Percentiles rank a stretch among this genome's conserved stretches.
phyloP scores from a whole-genome alignment of 2,329 filamentous ascomycete species.

The Stromatinia cepivora region DNA sequence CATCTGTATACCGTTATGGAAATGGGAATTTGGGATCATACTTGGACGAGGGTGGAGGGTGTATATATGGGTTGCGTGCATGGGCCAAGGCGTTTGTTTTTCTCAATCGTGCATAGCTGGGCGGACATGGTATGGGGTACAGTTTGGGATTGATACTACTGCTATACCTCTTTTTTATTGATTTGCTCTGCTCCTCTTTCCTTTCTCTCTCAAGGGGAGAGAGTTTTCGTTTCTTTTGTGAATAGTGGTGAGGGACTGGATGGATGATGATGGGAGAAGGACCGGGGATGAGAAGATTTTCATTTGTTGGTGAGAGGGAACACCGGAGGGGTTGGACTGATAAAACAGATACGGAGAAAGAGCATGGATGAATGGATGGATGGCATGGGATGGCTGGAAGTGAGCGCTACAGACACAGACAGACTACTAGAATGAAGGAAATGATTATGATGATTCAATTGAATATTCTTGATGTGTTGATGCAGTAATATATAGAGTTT shows the following conservation, averaged over 20 bases:
- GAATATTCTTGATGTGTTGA: background rate
- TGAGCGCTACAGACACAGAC: slow-evolving; percentile 10
- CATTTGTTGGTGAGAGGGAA: slow-evolving; percentile 3
- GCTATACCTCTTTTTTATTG: slow-evolving; percentile 17
- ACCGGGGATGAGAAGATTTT: background rate
- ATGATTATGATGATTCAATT: slow-evolving; percentile 14
- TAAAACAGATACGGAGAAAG: background rate
- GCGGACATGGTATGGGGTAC: slow-evolving; percentile 16
- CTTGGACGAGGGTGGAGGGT: background rate
- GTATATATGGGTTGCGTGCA: slow-evolving; percentile 29
- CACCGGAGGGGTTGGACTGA: background rate
- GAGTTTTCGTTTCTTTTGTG: slow-evolving; percentile 11
- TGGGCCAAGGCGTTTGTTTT: slow-evolving; percentile 27
- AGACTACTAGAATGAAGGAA: slow-evolving; percentile 8
- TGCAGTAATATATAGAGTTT: background rate
- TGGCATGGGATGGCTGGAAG: slow-evolving; percentile 2
- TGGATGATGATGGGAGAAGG: background rate
- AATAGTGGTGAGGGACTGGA: background rate
- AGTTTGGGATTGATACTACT: slow-evolving; percentile 19
- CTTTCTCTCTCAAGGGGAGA: background rate
- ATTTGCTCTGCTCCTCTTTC: slow-evolving; percentile 13
- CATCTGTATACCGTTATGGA: slow-evolving; percentile 29
- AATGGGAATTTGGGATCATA: slow-evolving; percentile 21
- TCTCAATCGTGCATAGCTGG: slow-evolving; percentile 18
- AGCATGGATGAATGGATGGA: slow-evolving; percentile 5